Evolutionary conservation across 1,284 basidiomycete genomes (phyloP).

Genomic region (Cutaneotrichosporon mucoides): DNA sequence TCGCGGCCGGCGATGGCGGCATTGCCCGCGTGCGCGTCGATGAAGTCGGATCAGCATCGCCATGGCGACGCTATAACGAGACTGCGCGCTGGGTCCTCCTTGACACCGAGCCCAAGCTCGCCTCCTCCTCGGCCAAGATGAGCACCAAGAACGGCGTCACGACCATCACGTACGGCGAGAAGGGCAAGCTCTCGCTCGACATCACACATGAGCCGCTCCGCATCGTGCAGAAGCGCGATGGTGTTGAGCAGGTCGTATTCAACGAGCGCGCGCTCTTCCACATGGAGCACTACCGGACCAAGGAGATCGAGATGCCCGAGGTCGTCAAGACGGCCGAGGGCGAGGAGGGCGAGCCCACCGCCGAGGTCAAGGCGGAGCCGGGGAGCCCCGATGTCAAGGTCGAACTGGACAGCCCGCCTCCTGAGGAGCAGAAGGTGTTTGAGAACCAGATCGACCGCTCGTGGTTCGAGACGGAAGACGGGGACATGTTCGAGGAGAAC

Average conservation of each 20-base stretch:
- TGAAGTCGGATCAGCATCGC: constrained; percentile 61
- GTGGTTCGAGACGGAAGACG: constrained; percentile 82
- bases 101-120: constrained; percentile 56
- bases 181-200: constrained; percentile 50
- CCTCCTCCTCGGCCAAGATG: constrained; percentile 52
- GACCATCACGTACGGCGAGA: constrained; percentile 35
- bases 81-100: constrained; percentile 79
- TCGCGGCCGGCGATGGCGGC: constrained; percentile 58
- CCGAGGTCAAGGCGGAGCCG: not conserved
- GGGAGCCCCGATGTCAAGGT: no score
- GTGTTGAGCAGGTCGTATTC: constrained; percentile 76
- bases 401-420: no score
- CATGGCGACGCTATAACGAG: constrained; percentile 80
- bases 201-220: constrained; percentile 70
- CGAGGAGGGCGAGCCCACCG: not conserved
- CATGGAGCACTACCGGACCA: constrained; percentile 93
- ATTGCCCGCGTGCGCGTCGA: constrained; percentile 81
- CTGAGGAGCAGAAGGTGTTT: constrained; percentile 55
- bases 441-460: constrained; percentile 54
- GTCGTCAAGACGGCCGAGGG: constrained; percentile 6
- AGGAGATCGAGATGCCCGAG: constrained; percentile 50
- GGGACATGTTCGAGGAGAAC: constrained; percentile 83
- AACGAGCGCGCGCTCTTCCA: constrained; percentile 89
- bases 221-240: constrained; percentile 66
- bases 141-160: constrained; percentile 50